Evolutionary conservation across 2,329 filamentous ascomycete genomes (phyloP).

Genomic region (Curvularia verruculosa): DNA sequence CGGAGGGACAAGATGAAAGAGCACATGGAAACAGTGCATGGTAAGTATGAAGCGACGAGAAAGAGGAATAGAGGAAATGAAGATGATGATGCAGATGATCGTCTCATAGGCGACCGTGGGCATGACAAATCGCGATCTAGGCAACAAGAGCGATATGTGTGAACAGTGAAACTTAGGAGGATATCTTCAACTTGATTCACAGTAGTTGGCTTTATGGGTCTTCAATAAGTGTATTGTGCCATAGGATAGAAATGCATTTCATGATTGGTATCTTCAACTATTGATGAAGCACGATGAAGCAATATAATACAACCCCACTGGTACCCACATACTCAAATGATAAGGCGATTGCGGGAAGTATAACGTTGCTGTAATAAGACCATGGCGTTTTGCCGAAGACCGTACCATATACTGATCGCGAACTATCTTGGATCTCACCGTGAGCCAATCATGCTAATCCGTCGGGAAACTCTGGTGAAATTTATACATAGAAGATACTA

Average conservation of each 20-base stretch:
- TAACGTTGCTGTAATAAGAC: too few relatives aligned
- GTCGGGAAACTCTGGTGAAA: background rate
- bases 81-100: background rate
- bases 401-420: too few relatives aligned
- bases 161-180: too few relatives aligned
- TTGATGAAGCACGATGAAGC: background rate
- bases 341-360: background rate
- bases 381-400: too few relatives aligned
- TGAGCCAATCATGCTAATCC: background rate
- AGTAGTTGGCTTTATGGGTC: background rate
- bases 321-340: background rate
- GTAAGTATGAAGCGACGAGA: constrained; percentile 14
- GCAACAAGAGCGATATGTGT: background rate
- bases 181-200: background rate
- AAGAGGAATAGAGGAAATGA: constrained; percentile 1
- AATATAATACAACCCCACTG: background rate
- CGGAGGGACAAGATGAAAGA: constrained; percentile 43
- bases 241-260: background rate
- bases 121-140: background rate
- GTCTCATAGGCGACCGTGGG: background rate
- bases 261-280: background rate
- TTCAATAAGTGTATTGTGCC: background rate
- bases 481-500: too few relatives aligned
- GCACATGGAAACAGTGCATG: constrained; percentile 35
- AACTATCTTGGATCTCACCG: background rate